Base-by-base conservation (phyloP, 768 basidiomycete genomes). In the Amanita inopinata region DNA sequence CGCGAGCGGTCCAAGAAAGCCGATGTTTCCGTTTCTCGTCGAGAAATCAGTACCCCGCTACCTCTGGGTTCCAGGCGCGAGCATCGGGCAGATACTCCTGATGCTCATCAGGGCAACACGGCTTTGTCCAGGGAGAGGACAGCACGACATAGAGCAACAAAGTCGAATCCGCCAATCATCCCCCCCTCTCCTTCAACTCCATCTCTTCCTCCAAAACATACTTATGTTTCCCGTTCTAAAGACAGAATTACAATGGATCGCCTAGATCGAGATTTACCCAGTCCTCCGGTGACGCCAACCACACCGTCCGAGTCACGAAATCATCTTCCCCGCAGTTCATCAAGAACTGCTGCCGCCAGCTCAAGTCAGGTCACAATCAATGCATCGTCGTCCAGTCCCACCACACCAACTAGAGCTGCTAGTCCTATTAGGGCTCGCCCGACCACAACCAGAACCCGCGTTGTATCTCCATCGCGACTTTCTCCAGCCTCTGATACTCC, bases 271-370 rank as follows among this genome's bases (percentile, higher is more conserved):
- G 67, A 71, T 35, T 55, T 65, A 22, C 62, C 65, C 22, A 69
- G 64, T 40, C 65, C 71, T 10, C 70, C 74, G 17, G 62, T 58
- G 38, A 71, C 73, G 6, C 74, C 75, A 9, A 71, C 66, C 20
- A 71, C 73, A 46, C 59, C 54, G 31, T 56, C 63, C 24, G 49
- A 55, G 46, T 62, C 62, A 40, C 60, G 68, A 44, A 61, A 57
- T 27, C 61, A 59, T 31, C 56, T 60, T 7, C 46, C 51, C 32
- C 60, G 57, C 25, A 53, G 56, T 47, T 58, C 66, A n/a, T 62
- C 63, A 49, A 52, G 57, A 51, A 53, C 55, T 19, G 51, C 46
- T 37, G n/a, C n/a, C n/a, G 53, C 66, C 17, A 70, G 66, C 51
- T 63, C 65, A 31, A 61, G 60, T 38, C 63, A 71, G 50, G 58